Conservation (phyloP, 1,139 yeast species). For the Debaryomyces psychrophilus region DNA sequence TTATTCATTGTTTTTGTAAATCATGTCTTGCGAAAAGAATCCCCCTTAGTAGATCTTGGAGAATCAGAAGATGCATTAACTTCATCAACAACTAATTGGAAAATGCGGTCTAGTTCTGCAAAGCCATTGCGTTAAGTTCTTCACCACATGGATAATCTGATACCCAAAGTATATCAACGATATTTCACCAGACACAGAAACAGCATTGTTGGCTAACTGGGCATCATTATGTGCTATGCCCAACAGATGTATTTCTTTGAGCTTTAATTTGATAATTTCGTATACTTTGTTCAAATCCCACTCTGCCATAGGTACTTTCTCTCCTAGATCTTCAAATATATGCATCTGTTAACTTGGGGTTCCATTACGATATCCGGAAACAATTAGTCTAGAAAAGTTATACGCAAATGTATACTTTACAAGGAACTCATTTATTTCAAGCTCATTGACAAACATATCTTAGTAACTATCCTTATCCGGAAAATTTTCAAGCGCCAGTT, state of each 20-base stretch:
- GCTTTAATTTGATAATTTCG: slow-evolving; percentile 1
- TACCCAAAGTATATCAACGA: too few species aligned
- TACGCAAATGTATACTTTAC: slow-evolving; percentile 7
- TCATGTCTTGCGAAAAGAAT: too few species aligned
- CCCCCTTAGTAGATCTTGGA: too few species aligned
- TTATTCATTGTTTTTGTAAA: too few species aligned
- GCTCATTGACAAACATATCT: slow-evolving; percentile 8
- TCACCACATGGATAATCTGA: too few species aligned
- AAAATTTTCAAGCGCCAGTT: background rate
- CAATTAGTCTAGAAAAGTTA: slow-evolving; percentile 8
- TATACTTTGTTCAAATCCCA: slow-evolving; percentile 2
- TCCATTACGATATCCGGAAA: slow-evolving; percentile 11
- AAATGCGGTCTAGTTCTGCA: too few species aligned
- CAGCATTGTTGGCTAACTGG: too few species aligned
- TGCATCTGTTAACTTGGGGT: slow-evolving; percentile 3
- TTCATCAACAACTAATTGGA: too few species aligned
- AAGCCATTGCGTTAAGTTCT: too few species aligned
- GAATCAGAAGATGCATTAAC: too few species aligned
- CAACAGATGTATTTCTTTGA: slow-evolving; percentile 5
- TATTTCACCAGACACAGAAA: too few species aligned
- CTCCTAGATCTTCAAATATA: slow-evolving; percentile 8
- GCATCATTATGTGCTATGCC: too few species aligned
- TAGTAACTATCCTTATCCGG: slow-evolving; percentile 3
- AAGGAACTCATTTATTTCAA: slow-evolving; percentile 7
- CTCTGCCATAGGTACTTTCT: background rate